phyloP scores from a whole-genome alignment of 768 basidiomycete genomes.

The Saitozyma sp. region DNA sequence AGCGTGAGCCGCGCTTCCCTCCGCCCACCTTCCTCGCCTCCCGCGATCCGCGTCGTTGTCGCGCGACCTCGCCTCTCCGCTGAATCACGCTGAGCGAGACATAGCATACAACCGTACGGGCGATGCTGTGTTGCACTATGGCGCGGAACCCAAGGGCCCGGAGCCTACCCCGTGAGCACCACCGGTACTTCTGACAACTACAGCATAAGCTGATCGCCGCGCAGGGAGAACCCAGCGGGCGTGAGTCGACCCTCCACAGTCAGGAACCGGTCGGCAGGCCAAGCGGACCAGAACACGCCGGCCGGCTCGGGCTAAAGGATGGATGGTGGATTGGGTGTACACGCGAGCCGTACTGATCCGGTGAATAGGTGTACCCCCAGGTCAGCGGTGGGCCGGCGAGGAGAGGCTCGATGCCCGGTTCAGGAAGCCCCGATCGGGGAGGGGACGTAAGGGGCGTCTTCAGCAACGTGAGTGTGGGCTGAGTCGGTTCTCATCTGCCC shows the following conservation, averaged over 20 bases:
- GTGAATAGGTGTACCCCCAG: constrained; percentile 38
- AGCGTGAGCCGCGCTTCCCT: constrained; percentile 16
- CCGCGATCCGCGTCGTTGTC: background rate
- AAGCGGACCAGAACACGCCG: background rate
- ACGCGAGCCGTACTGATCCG: background rate
- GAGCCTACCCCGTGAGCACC: constrained; percentile 37
- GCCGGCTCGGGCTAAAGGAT: background rate
- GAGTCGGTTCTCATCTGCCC: background rate
- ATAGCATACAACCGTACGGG: constrained; percentile 40
- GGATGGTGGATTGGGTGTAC: background rate
- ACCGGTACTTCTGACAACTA: background rate
- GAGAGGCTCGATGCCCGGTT: constrained; percentile 44
- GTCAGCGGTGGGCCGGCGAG: constrained; percentile 22
- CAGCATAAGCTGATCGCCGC: background rate
- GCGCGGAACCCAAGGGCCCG: constrained; percentile 36
- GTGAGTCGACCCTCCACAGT: constrained; percentile 25
- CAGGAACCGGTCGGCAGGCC: no score
- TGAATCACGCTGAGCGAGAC: background rate
- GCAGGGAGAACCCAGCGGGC: constrained; percentile 50
- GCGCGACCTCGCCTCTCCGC: background rate
- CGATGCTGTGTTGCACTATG: constrained; percentile 36
- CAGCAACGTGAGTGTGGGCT: constrained; percentile 41
- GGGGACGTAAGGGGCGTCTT: constrained; percentile 47
- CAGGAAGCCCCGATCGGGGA: constrained; percentile 38
- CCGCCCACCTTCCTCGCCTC: background rate